Conservation (phyloP, 441 rosid genomes). For the Bruguiera hainesii region DNA sequence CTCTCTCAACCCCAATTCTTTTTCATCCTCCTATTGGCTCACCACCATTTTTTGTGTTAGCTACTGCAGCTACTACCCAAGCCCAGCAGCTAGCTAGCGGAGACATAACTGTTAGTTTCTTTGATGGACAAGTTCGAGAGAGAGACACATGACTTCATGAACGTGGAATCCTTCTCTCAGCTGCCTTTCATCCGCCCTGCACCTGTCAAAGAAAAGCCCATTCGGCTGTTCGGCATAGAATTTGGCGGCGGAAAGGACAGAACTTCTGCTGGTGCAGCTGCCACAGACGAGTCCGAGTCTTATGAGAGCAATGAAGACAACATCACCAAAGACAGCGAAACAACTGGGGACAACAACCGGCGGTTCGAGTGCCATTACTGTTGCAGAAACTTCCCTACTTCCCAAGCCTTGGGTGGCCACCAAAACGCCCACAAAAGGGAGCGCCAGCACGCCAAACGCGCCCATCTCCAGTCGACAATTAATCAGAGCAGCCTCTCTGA, state of each 20-base stretch:
- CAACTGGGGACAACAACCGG: conserved; percentile 40
- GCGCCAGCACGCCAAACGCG: conserved; percentile 84
- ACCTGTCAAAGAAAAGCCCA: conserved; percentile 50
- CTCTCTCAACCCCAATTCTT: not conserved
- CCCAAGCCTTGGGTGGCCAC: conserved; percentile 96
- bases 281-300: conserved; percentile 26
- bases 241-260: conserved; percentile 35
- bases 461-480: conserved; percentile 60
- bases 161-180: conserved; percentile 76
- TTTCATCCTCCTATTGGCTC: not conserved
- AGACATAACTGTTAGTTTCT: not conserved
- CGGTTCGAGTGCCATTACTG: conserved; percentile 94
- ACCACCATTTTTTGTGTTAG: not conserved
- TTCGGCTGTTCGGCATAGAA: conserved; percentile 87
- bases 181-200: conserved; percentile 90
- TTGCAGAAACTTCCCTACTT: conserved; percentile 87
- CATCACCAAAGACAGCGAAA: conserved; percentile 19
- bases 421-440: conserved; percentile 98
- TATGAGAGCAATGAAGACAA: conserved; percentile 20
- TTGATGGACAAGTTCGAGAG: conserved; percentile 58
- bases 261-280: not conserved
- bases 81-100: too few relatives aligned
- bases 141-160: conserved; percentile 90
- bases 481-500: conserved; percentile 35
- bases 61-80: too few relatives aligned